These are phyloP conservation scores for Diaporthe caulivora DNA, from an alignment of 2,329 filamentous ascomycete genomes.

Conservation along the genomic window DNA sequence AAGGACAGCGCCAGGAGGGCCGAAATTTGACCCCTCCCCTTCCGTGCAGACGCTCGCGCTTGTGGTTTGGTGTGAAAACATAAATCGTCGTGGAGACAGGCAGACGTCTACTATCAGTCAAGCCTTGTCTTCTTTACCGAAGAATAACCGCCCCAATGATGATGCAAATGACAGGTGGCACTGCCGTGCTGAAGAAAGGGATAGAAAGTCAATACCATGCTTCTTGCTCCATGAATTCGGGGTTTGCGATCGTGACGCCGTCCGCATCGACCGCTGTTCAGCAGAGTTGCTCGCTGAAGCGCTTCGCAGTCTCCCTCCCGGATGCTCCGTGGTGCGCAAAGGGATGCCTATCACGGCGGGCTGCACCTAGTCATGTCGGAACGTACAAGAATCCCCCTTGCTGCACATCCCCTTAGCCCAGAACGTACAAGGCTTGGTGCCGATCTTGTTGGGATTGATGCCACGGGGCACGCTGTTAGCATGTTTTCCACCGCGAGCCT, in stretches of 20 bases:
- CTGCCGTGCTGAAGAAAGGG: neutral
- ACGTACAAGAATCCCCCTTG: conserved; percentile 81
- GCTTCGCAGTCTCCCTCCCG: no score
- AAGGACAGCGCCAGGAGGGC: neutral
- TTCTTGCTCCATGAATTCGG: neutral
- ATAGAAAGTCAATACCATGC: neutral
- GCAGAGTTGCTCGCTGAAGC: neutral
- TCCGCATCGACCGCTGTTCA: neutral
- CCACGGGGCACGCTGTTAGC: conserved; percentile 48
- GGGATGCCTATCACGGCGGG: neutral
- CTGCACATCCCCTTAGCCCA: conserved; percentile 79
- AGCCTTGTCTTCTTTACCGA: neutral
- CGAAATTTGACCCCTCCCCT: neutral
- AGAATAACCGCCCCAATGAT: neutral
- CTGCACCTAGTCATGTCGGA: conserved; percentile 70
- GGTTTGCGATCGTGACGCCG: neutral
- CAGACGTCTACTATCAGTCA: neutral
- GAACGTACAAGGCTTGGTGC: conserved; percentile 78
- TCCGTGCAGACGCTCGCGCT: neutral
- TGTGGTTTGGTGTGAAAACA: neutral
- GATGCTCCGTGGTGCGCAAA: neutral
- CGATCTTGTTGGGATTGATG: conserved; percentile 69
- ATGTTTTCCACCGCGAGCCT: conserved; percentile 49
- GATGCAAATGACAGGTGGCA: conserved; percentile 1
- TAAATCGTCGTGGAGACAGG: neutral